A percentile compares a stretch with the other conserved stretches of the same genome.
Conservation (phyloP, 164 flowering plant genomes). For the Dillenia turbinata region DNA sequence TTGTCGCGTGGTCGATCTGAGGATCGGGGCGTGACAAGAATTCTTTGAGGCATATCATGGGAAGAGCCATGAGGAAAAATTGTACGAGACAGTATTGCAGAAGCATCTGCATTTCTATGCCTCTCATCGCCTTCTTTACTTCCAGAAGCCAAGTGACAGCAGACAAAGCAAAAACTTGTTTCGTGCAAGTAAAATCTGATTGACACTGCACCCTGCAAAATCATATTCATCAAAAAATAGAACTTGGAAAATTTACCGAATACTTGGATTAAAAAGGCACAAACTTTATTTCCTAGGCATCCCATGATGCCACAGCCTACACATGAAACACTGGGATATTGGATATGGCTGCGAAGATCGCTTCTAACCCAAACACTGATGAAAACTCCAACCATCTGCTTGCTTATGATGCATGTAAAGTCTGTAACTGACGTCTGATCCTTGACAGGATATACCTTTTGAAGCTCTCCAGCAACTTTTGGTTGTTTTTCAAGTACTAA, state of each 20-base stretch:
- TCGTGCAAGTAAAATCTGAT: conserved; percentile 56
- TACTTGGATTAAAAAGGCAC: no score
- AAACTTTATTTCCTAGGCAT: conserved; percentile 15
- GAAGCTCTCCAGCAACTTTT: conserved; percentile 9
- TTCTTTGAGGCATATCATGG: conserved; percentile 44
- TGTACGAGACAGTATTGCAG: conserved; percentile 51
- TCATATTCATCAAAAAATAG: no score
- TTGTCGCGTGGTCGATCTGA: no score
- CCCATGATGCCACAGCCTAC: conserved; percentile 20
- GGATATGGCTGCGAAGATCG: conserved; percentile 1
- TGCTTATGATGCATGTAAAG: conserved; percentile 11
- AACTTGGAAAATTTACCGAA: no score
- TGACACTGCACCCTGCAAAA: conserved; percentile 65
- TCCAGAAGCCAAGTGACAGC: conserved; percentile 73
- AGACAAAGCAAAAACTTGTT: conserved; percentile 82
- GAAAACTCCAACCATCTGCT: conserved; percentile 16
- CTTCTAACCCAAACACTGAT: conserved; percentile 13
- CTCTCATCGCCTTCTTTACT: conserved; percentile 55
- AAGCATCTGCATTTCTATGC: conserved; percentile 46
- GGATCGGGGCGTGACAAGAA: no score
- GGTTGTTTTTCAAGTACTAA: background rate
- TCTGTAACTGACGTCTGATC: background rate
- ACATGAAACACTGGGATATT: conserved; percentile 8
- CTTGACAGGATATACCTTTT: conserved; percentile 14
- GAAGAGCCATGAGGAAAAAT: conserved; percentile 50